Evolutionary conservation across 106 monocot species (phyloP).

Genomic region (Ottelia alismoides): DNA sequence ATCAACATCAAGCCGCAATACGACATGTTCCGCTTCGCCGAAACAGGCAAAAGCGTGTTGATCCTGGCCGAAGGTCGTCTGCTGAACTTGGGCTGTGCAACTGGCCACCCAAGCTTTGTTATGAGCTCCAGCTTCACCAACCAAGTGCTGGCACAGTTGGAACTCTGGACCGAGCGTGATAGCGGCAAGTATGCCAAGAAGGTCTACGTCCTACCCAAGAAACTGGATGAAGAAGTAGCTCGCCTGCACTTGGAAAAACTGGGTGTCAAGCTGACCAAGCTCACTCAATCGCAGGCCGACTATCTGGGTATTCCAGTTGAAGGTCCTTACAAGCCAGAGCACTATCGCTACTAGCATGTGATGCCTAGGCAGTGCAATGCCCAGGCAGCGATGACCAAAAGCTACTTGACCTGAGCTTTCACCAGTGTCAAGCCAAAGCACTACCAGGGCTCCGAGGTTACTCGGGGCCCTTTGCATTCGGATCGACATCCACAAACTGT

Average conservation of each 20-base stretch:
- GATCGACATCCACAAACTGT: too few relatives aligned
- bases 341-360: slow-evolving; percentile 64
- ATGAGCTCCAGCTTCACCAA: slow-evolving; percentile 46
- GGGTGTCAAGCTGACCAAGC: slow-evolving; percentile 55
- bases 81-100: slow-evolving; percentile 37
- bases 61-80: slow-evolving; percentile 33
- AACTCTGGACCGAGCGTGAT: slow-evolving; percentile 72
- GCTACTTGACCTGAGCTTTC: too few relatives aligned
- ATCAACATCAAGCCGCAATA: slow-evolving; percentile 41
- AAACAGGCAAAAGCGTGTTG: slow-evolving; percentile 23
- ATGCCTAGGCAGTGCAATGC: too few relatives aligned
- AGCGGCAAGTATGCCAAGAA: slow-evolving; percentile 61
- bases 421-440: too few relatives aligned
- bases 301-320: slow-evolving; percentile 37
- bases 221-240: slow-evolving; percentile 69
- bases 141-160: slow-evolving; percentile 64
- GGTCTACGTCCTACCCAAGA: slow-evolving; percentile 69
- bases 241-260: slow-evolving; percentile 55
- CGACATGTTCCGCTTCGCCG: slow-evolving; percentile 31
- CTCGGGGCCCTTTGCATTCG: too few relatives aligned
- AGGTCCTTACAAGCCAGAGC: slow-evolving; percentile 57
- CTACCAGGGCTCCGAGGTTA: too few relatives aligned
- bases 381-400: too few relatives aligned
- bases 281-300: slow-evolving; percentile 42
- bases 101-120: slow-evolving; percentile 37